A percentile compares a stretch with the other conserved stretches of the same genome.
Evolutionary conservation across 345 rosid species (phyloP).

Genomic region (Syzygium grande): DNA sequence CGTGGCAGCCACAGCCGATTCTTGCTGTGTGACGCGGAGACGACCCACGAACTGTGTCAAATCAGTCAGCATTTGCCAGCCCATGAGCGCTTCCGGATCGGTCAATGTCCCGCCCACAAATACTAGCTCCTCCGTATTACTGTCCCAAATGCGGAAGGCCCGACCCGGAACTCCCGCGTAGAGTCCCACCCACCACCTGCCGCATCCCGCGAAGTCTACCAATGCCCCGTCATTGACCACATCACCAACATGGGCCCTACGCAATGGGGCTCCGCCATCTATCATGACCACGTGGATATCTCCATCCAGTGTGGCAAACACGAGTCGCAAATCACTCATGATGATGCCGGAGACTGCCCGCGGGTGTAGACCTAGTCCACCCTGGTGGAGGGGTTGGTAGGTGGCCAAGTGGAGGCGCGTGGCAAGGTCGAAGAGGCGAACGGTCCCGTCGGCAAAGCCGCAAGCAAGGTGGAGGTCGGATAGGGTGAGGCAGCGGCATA

Average conservation of each 20-base stretch:
- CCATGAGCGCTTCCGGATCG: slow-evolving; percentile 58
- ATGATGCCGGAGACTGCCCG: slow-evolving; percentile 74
- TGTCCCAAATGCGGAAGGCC: slow-evolving; percentile 76
- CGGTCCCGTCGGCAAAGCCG: slow-evolving; percentile 83
- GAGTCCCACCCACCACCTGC: slow-evolving; percentile 88
- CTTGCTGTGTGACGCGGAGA: slow-evolving; percentile 41
- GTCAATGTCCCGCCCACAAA: slow-evolving; percentile 57
- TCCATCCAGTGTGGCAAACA: slow-evolving; percentile 73
- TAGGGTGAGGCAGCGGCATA: slow-evolving; percentile 71
- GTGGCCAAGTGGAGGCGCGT: slow-evolving; percentile 54
- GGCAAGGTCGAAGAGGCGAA: slow-evolving; percentile 56
- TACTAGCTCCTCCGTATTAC: slow-evolving; percentile 29
- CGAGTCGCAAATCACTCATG: slow-evolving; percentile 24
- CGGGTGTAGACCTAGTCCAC: slow-evolving; percentile 65
- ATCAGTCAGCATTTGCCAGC: slow-evolving; percentile 72
- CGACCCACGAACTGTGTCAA: slow-evolving; percentile 58
- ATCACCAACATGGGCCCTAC: slow-evolving; percentile 47
- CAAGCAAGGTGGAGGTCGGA: slow-evolving; percentile 73
- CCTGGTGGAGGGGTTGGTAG: slow-evolving; percentile 44
- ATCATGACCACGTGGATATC: slow-evolving; percentile 62
- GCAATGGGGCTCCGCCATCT: slow-evolving; percentile 20
- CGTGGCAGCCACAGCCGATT: slow-evolving; percentile 70
- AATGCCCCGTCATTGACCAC: slow-evolving; percentile 63
- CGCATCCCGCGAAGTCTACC: slow-evolving; percentile 72
- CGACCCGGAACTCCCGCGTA: slow-evolving; percentile 73